Evolutionary conservation across 345 rosid genomes (phyloP).

Genomic region (Lepidium aucheri): DNA sequence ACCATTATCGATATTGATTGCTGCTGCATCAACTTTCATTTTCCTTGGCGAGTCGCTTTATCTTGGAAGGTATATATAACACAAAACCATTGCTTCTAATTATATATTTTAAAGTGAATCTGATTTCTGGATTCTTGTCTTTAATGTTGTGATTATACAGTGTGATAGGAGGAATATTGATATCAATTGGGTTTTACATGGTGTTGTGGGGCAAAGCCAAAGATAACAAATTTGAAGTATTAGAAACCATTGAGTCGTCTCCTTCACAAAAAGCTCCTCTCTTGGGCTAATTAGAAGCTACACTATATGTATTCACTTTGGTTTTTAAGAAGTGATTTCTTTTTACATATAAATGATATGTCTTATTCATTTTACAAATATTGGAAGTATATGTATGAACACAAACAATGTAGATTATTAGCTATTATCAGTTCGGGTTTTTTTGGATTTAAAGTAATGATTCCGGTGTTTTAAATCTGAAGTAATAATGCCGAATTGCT

Average conservation of each 20-base stretch:
- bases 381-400: too few relatives aligned
- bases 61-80: slow-evolving; percentile 23
- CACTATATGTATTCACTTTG: neutral
- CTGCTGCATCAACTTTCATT: slow-evolving; percentile 27
- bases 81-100: neutral
- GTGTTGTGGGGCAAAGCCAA: slow-evolving; percentile 84
- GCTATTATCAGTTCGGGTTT: too few relatives aligned
- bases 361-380: neutral
- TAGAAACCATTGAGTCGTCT: slow-evolving; percentile 13
- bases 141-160: slow-evolving; percentile 26
- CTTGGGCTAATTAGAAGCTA: slow-evolving; percentile 32
- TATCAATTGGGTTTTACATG: slow-evolving; percentile 66
- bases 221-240: slow-evolving; percentile 35
- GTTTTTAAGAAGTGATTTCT: neutral
- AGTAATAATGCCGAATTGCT: too few relatives aligned
- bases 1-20: slow-evolving; percentile 34
- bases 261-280: slow-evolving; percentile 41
- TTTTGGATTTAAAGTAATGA: too few relatives aligned
- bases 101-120: neutral
- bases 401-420: too few relatives aligned
- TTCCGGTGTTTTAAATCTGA: too few relatives aligned
- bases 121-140: neutral
- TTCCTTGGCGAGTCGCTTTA: slow-evolving; percentile 34
- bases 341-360: neutral
- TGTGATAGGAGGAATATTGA: slow-evolving; percentile 53